Evolutionary conservation across 169 alveolate species (phyloP).

Genomic region (Plasmodium knowlesi): DNA sequence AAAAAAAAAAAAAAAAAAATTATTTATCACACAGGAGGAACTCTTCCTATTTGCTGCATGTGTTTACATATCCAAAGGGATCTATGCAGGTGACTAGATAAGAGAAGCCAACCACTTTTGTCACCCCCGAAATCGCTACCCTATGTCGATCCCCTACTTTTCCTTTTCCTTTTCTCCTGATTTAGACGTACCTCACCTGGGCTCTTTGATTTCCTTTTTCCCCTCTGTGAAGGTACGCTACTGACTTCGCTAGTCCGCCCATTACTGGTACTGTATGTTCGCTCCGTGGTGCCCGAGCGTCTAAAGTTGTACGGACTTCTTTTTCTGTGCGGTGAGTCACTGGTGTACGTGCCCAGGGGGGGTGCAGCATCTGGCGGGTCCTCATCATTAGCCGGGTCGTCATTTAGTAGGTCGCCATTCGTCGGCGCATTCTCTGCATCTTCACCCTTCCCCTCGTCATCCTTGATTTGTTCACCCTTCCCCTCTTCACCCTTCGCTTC

Average conservation of each 20-base stretch:
- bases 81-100: not conserved
- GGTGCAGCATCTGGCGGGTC: not conserved
- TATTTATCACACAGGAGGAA: not conserved
- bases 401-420: not conserved
- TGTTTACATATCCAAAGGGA: not conserved
- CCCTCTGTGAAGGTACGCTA: not conserved
- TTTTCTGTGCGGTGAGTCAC: not conserved
- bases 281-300: not conserved
- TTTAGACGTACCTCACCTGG: not conserved
- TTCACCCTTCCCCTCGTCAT: not conserved
- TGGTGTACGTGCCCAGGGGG: not conserved
- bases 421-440: too few species aligned
- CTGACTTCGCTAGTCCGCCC: not conserved
- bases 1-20: too few species aligned
- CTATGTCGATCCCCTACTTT: too few species aligned
- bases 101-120: not conserved
- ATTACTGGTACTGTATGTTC: not conserved
- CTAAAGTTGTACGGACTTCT: not conserved
- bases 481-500: not conserved
- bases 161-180: not conserved
- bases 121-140: not conserved
- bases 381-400: not conserved
- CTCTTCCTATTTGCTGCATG: not conserved
- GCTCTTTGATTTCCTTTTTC: slow-evolving; percentile 7
- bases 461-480: not conserved